These are phyloP conservation scores for Acephala macrosclerotiorum DNA, from an alignment of 2,329 filamentous ascomycete genomes.

Conservation along the genomic window DNA sequence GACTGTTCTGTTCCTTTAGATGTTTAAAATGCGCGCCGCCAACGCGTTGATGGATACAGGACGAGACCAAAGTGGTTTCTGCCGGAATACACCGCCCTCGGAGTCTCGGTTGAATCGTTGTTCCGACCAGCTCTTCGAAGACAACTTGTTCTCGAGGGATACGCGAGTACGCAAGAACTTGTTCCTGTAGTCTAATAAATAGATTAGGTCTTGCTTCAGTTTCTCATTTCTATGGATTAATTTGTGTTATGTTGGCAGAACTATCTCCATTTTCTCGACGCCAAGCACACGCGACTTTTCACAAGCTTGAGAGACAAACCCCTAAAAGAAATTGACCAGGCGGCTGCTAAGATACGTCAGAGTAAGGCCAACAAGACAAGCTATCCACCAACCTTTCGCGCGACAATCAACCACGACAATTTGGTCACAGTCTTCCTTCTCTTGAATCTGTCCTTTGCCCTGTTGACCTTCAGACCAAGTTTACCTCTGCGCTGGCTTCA, in stretches of 20 bases:
- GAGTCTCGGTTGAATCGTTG: neutral
- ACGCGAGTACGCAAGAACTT: neutral
- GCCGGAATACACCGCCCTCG: slow-evolving; percentile 19
- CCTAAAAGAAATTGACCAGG: slow-evolving; percentile 19
- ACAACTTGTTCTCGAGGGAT: neutral
- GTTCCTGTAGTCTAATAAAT: neutral
- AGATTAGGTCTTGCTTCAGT: neutral
- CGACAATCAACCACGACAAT: slow-evolving; percentile 7
- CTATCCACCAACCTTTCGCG: slow-evolving; percentile 5
- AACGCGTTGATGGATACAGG: neutral
- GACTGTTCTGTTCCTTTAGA: neutral
- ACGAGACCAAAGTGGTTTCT: neutral
- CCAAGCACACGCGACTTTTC: slow-evolving; percentile 17
- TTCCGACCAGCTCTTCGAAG: neutral
- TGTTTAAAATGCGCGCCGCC: neutral
- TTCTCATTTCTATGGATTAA: neutral
- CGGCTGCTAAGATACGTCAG: slow-evolving; percentile 31
- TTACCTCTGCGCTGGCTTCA: neutral
- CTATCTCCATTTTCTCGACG: neutral
- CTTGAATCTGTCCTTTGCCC: neutral
- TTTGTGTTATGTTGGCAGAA: neutral
- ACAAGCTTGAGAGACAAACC: slow-evolving; percentile 19
- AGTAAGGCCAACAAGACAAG: slow-evolving; percentile 4
- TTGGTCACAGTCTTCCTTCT: neutral
- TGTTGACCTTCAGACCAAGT: neutral